These are phyloP conservation scores for Stephania japonica DNA, from an alignment of 164 flowering plant genomes.

Conservation along the genomic window DNA sequence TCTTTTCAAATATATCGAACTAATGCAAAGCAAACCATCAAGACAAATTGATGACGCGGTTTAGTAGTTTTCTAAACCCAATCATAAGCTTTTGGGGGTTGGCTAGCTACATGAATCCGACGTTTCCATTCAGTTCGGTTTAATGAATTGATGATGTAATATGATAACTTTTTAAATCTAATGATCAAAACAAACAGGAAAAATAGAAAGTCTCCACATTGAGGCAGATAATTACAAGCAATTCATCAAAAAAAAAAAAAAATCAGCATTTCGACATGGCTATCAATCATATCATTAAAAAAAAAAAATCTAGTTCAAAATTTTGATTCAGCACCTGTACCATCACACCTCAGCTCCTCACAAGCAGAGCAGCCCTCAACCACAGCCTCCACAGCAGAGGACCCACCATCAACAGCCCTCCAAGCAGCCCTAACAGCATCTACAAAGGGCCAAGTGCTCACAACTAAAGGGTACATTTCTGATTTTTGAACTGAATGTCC, in stretches of 20 bases:
- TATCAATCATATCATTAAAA: not conserved
- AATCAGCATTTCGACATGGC: too few species aligned
- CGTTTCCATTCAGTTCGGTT: too few species aligned
- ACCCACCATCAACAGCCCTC: conserved; percentile 60
- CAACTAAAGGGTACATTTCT: conserved; percentile 55
- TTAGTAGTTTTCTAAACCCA: too few species aligned
- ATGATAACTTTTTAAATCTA: too few species aligned
- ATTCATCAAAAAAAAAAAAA: not conserved
- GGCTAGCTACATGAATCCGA: too few species aligned
- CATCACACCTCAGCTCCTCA: conserved; percentile 88
- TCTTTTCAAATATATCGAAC: too few species aligned
- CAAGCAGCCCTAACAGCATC: conserved; percentile 92
- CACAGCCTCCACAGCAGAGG: conserved; percentile 73
- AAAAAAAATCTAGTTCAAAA: too few species aligned
- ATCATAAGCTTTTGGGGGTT: too few species aligned
- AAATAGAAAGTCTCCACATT: not conserved
- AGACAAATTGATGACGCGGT: too few species aligned
- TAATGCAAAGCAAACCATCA: too few species aligned
- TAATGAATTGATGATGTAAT: too few species aligned
- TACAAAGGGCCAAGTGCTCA: conserved; percentile 92
- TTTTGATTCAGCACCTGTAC: conserved; percentile 53
- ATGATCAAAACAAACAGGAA: not conserved
- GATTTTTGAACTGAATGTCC: conserved; percentile 27
- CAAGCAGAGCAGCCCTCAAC: conserved; percentile 97
- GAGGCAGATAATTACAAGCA: not conserved